Evolutionary conservation across 495 filamentous ascomycete species (phyloP), one percentile per base, ranked within the genome.

Genomic region (Extremus antarcticus): DNA sequence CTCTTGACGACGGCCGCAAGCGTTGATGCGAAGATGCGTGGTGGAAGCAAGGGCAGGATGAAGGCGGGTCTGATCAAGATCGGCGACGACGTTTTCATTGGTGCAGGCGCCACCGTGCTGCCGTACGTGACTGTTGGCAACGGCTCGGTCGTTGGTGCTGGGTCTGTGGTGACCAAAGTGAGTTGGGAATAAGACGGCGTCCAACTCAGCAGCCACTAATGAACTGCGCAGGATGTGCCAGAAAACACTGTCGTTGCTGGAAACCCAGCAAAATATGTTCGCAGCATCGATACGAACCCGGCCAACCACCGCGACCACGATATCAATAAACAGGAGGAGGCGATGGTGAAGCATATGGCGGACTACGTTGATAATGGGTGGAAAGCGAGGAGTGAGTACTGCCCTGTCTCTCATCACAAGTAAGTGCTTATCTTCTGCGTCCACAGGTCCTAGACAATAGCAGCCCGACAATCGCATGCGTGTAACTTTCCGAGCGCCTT

Each of bases 71-170:
- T 78, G 7, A 83, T 98, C 50, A 76, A 76, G 16, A 91, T 98
- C 57, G 88, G 87, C 60, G 87, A 91, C 50, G 88, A 96, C 61
- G 90, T 87, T 59, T 91, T 86, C 78, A 84, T 95, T 61, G 91
- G 90, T 19, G 85, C 84, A 17, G 86, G 86, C 59, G 87, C 84
- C 24, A 89, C 84, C 16, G 91, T 98, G 60, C 76, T 90, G 58
- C 84, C 68, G 9, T 70, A 66, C 39, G 60, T 70, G 3, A 63
- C 52, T 21, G 67, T 73, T 46, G 70, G 68, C 3, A 67, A 59
- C 15, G 68, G 69, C 19, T 58, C 69, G 1, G 65, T 62, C 8
- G 61, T 73, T 15, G 60, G 63, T 8, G 66, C 70, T 9, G 70
- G 71, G 1, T 65, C 63, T 16, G 68, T 73, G 20, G 70, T 73